Evolutionary conservation across 192 early-diverging fungal species (phyloP), one percentile per base, ranked within the genome.

Genomic region (Diversispora eburnea): DNA sequence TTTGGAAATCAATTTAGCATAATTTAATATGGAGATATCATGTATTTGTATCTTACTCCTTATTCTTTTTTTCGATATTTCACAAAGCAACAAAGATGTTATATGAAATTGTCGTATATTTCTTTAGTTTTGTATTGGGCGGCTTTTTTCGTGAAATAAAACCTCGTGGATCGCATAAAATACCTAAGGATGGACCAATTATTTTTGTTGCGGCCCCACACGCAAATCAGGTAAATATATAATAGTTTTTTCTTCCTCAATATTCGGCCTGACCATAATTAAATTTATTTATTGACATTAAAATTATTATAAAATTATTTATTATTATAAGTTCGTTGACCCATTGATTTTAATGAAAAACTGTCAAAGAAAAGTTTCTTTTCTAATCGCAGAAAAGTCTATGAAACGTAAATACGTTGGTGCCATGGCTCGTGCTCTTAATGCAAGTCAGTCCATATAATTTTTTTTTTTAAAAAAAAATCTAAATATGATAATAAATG

Each of bases 101-200:
- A 33, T 94, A 94, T 78, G 91, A 94, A 79, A 57, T 90, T 61
- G 82, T 87, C 45, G 77, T 84, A 5, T 83, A 80, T 77, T 85
- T 93, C 76, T 92, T 90, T 78, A 88, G 82, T 56, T 77, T 86
- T 10, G 80, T 91, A 4, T 80, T 93, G 20, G 86, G 87, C 52
- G 82, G 94, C 78, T 94, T 94, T 77, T 97, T 98, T 76, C 82
- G 95, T 39, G 97, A 99, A 81, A 90, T 99, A 67, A 87, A 89
- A 48, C 87, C 88, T 17, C 85, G 94, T 25, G 93, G 92, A 70
- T 82, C 89, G 33, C 92, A 96, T 77, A 86, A 89, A 71, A 87
- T 98, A 65, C 96, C 98, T 2, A 72, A 77, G 52, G 84, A 87
- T 17, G 98, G 96, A 0, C 98, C 98, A 9, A 88, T 98, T 48